Percentiles rank a stretch among this genome's conserved stretches.
These are phyloP conservation scores for Neurospora intermedia DNA, from an alignment of 495 filamentous ascomycete genomes.

Conservation along the genomic window DNA sequence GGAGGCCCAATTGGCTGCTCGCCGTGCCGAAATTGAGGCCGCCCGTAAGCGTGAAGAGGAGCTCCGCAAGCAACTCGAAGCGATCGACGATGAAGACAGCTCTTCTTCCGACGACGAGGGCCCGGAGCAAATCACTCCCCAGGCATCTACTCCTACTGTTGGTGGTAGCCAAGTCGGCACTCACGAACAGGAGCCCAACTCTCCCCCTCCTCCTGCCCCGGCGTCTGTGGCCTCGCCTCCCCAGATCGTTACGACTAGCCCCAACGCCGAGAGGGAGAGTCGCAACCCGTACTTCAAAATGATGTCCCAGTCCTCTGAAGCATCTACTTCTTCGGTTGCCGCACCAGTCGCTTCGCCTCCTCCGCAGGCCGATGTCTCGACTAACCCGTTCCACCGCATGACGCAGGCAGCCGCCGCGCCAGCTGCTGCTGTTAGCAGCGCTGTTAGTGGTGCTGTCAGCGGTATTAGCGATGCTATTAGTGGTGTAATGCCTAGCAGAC, in stretches of 20 bases:
- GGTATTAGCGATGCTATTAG: slow-evolving; percentile 1
- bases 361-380: slow-evolving; percentile 48
- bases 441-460: background rate
- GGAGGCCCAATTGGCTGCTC: slow-evolving; percentile 71
- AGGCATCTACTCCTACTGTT: slow-evolving; percentile 69
- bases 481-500: slow-evolving; percentile 17
- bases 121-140: slow-evolving; percentile 66
- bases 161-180: slow-evolving; percentile 39
- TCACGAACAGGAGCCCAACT: slow-evolving; percentile 42
- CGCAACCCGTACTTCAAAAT: slow-evolving; percentile 43
- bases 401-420: slow-evolving; percentile 45
- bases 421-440: slow-evolving; percentile 8
- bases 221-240: slow-evolving; percentile 16
- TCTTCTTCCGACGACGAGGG: slow-evolving; percentile 86
- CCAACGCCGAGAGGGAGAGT: slow-evolving; percentile 37
- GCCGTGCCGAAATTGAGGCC: slow-evolving; percentile 85
- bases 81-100: slow-evolving; percentile 63
- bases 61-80: slow-evolving; percentile 76
- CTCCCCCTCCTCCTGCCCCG: slow-evolving; percentile 22
- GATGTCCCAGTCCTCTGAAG: slow-evolving; percentile 38
- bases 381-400: slow-evolving; percentile 93
- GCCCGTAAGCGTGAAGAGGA: slow-evolving; percentile 81
- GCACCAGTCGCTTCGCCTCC: slow-evolving; percentile 31
- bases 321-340: slow-evolving; percentile 35
- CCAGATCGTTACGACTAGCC: slow-evolving; percentile 37